These are phyloP conservation scores for Phallus indusiatus DNA, from an alignment of 768 basidiomycete species.

Conservation along the genomic window DNA sequence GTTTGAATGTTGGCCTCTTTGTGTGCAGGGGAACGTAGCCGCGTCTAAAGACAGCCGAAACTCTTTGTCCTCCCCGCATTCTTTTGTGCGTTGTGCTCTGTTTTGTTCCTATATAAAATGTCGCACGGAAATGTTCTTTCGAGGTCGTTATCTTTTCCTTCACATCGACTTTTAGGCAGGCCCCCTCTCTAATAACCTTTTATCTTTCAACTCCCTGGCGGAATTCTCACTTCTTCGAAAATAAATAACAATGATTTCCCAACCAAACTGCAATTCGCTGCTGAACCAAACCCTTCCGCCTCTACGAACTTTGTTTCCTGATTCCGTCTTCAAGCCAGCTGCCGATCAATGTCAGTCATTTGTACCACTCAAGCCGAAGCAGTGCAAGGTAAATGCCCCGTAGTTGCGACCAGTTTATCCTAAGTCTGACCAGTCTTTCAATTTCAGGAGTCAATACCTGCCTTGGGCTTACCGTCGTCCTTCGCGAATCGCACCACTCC, in stretches of 20 bases:
- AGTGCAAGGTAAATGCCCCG: background rate
- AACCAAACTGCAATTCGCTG: background rate
- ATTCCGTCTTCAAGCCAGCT: background rate
- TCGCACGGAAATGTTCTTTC: background rate
- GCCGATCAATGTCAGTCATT: background rate
- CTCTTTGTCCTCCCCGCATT: background rate
- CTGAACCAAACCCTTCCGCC: constrained; percentile 1
- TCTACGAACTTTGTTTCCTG: constrained; percentile 5
- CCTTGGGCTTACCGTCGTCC: background rate
- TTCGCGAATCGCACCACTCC: background rate
- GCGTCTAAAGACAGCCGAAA: too few species aligned
- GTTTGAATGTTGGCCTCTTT: background rate
- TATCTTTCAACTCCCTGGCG: constrained; percentile 8
- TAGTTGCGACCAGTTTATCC: background rate
- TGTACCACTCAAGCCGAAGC: background rate
- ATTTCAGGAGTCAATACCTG: background rate
- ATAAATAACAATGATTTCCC: background rate
- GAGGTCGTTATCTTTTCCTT: background rate
- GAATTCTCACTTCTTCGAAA: background rate
- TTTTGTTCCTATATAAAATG: background rate
- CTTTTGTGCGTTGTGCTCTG: background rate
- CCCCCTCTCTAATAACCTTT: background rate
- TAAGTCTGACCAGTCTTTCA: background rate
- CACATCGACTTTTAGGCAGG: background rate
- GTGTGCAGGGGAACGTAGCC: background rate